Evolutionary conservation across 139 green algal genomes (phyloP).

Genomic region (Ulvella scutata): DNA sequence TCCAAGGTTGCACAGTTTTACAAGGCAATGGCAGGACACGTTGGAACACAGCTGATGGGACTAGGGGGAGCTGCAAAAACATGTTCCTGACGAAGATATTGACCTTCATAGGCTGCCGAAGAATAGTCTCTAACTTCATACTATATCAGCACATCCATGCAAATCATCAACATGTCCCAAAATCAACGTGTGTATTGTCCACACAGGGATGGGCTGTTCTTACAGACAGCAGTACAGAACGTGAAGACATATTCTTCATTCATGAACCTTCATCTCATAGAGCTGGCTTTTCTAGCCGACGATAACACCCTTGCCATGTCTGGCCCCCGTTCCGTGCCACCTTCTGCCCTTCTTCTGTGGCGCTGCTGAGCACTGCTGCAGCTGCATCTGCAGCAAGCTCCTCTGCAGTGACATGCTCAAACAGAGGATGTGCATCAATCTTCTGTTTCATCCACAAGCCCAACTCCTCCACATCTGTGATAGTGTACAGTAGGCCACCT

Average conservation of each 20-base stretch:
- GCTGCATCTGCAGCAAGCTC: conserved; percentile 67
- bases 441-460: conserved; percentile 64
- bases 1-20: background rate
- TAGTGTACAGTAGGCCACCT: conserved; percentile 79
- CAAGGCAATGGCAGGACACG: background rate
- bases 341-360: conserved; percentile 83
- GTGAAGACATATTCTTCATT: no score
- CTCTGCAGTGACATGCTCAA: conserved; percentile 57
- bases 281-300: background rate
- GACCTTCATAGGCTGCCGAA: no score
- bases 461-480: conserved; percentile 81
- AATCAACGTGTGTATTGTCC: no score
- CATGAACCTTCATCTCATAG: no score
- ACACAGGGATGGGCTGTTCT: no score
- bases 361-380: conserved; percentile 38
- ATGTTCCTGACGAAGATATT: no score
- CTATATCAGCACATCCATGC: no score
- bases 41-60: background rate
- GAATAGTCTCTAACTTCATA: no score
- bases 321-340: conserved; percentile 64
- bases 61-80: no score
- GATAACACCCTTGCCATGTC: background rate
- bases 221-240: no score
- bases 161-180: no score
- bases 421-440: conserved; percentile 71